A percentile compares a stretch with the other conserved stretches of the same genome.
Evolutionary conservation across 1,139 yeast species (phyloP).

Genomic region (Taphrina confusa): DNA sequence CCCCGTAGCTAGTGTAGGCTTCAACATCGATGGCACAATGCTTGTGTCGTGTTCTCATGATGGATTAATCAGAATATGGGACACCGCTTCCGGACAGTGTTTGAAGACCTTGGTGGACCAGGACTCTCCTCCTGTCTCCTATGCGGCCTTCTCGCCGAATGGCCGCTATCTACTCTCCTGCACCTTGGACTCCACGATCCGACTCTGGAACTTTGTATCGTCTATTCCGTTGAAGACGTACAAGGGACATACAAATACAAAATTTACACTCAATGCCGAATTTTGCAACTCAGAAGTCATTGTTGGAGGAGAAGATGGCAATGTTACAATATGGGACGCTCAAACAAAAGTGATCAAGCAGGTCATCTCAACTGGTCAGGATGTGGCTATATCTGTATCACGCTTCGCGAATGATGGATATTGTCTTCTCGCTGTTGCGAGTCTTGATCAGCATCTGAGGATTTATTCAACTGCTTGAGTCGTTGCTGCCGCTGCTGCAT

Average conservation of each 20-base stretch:
- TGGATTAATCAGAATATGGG: constrained; percentile 84
- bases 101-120: constrained; percentile 70
- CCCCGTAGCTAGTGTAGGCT: constrained; percentile 74
- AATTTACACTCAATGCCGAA: constrained; percentile 38
- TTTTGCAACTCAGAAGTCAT: constrained; percentile 47
- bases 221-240: constrained; percentile 78
- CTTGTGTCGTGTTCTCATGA: constrained; percentile 87
- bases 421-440: constrained; percentile 11
- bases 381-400: constrained; percentile 9
- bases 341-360: constrained; percentile 61
- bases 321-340: constrained; percentile 71
- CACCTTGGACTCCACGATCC: constrained; percentile 73
- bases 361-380: background rate
- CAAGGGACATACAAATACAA: constrained; percentile 48
- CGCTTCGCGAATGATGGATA: background rate
- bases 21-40: constrained; percentile 78
- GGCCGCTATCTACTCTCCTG: constrained; percentile 77
- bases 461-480: constrained; percentile 5
- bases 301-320: constrained; percentile 68
- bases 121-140: constrained; percentile 57
- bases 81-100: constrained; percentile 86
- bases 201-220: constrained; percentile 81
- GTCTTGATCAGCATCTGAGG: constrained; percentile 18
- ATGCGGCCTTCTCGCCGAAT: constrained; percentile 76
- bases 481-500: too few species aligned